Percentiles rank a stretch among this genome's conserved stretches.
Evolutionary conservation across 2,329 filamentous ascomycete genomes (phyloP).

Genomic region (Lachnellula suecica): DNA sequence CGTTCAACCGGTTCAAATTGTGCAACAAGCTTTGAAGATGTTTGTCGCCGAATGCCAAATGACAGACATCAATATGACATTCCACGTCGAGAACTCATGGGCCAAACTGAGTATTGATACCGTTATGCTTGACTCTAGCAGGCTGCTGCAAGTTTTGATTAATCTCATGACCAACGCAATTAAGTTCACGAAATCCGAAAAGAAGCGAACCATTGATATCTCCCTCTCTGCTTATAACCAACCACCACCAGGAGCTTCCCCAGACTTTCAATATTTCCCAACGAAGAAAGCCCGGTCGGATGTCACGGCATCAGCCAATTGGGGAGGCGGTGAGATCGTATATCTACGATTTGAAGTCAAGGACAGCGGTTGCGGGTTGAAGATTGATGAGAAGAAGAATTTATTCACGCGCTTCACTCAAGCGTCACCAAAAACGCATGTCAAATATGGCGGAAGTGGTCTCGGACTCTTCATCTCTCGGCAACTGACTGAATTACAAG

Average conservation of each 20-base stretch:
- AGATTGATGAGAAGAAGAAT: slow-evolving; percentile 66
- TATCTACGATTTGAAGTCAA: slow-evolving; percentile 72
- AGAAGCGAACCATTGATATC: slow-evolving; percentile 47
- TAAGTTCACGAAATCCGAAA: slow-evolving; percentile 63
- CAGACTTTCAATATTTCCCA: slow-evolving; percentile 31
- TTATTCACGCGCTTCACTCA: slow-evolving; percentile 81
- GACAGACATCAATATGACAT: slow-evolving; percentile 64
- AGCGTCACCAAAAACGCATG: slow-evolving; percentile 72
- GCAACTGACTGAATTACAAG: slow-evolving; percentile 75
- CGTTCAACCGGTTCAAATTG: slow-evolving; percentile 64
- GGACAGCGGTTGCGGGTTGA: slow-evolving; percentile 74
- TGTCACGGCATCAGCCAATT: slow-evolving; percentile 46
- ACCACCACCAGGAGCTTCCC: slow-evolving; percentile 49
- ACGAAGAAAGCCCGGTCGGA: slow-evolving; percentile 58
- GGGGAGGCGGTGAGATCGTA: slow-evolving; percentile 70
- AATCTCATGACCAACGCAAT: slow-evolving; percentile 71
- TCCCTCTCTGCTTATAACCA: slow-evolving; percentile 18
- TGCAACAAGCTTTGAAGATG: slow-evolving; percentile 70
- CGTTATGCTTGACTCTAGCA: slow-evolving; percentile 71
- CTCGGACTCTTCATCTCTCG: slow-evolving; percentile 78
- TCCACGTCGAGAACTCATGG: slow-evolving; percentile 66
- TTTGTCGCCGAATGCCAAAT: slow-evolving; percentile 72
- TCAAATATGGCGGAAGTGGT: slow-evolving; percentile 76
- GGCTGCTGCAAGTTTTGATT: slow-evolving; percentile 72
- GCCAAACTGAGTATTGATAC: slow-evolving; percentile 62